These are phyloP conservation scores for Hansenula lynferdii DNA, from an alignment of 1,139 yeast species.

Conservation along the genomic window DNA sequence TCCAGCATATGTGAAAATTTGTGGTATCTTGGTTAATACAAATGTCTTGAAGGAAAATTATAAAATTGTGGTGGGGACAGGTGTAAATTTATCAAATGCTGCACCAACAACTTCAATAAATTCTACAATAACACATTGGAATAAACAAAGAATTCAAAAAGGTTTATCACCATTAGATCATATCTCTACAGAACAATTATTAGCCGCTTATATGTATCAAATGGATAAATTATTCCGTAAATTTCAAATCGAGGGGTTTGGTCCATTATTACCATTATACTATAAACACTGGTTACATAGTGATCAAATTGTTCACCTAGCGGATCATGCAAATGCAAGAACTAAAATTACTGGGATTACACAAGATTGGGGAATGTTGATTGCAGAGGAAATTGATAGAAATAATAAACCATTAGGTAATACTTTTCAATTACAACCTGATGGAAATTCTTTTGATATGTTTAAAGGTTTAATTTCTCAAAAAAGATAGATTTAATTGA, in stretches of 20 bases:
- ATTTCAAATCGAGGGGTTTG: constrained; percentile 63
- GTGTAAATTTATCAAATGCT: constrained; percentile 77
- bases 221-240: constrained; percentile 56
- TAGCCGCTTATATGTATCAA: constrained; percentile 67
- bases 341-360: constrained; percentile 81
- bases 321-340: constrained; percentile 41
- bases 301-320: constrained; percentile 52
- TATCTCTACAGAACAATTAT: constrained; percentile 54
- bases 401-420: constrained; percentile 44
- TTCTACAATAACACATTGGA: constrained; percentile 55
- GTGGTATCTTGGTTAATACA: constrained; percentile 84
- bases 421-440: constrained; percentile 78
- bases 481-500: no score
- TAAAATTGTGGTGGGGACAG: constrained; percentile 73
- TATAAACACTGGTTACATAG: constrained; percentile 85
- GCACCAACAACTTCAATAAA: constrained; percentile 92
- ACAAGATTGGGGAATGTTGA: constrained; percentile 73
- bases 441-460: constrained; percentile 96
- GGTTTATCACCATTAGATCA: constrained; percentile 44
- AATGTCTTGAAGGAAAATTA: constrained; percentile 56
- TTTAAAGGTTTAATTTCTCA: constrained; percentile 85
- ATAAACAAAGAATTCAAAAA: constrained; percentile 37
- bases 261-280: constrained; percentile 65
- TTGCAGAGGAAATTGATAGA: constrained; percentile 60
- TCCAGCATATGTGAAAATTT: constrained; percentile 64